Conservation (phyloP, 208 protist species). For the Angomonas ambiguus region DNA sequence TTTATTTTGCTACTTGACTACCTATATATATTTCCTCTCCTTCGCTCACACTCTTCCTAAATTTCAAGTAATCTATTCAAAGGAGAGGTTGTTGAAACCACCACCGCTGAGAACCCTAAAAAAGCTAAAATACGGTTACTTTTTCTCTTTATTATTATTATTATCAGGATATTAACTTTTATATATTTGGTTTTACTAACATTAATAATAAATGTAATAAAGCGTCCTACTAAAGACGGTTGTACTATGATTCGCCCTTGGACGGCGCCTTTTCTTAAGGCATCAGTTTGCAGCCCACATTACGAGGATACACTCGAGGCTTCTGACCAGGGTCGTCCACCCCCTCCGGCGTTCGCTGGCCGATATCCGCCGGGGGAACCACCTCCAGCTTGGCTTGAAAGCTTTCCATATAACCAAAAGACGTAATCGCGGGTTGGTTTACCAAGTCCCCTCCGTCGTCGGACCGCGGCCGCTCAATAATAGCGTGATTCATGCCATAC, state of each 20-base stretch:
- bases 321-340: constrained; percentile 88
- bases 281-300: constrained; percentile 86
- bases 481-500: constrained; percentile 87
- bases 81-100: too few relatives aligned
- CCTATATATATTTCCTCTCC: constrained; percentile 4
- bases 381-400: constrained; percentile 87
- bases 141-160: neutral
- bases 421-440: constrained; percentile 82
- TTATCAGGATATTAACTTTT: neutral
- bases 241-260: neutral
- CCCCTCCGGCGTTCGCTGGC: constrained; percentile 75
- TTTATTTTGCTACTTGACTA: neutral
- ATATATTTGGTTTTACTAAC: neutral
- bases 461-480: constrained; percentile 74
- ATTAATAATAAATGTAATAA: too few relatives aligned
- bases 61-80: too few relatives aligned
- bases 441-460: constrained; percentile 88
- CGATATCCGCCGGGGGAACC: constrained; percentile 72
- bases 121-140: too few relatives aligned
- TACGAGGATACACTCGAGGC: constrained; percentile 77
- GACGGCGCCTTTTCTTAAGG: constrained; percentile 47
- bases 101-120: too few relatives aligned
- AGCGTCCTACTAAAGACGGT: neutral
- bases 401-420: constrained; percentile 86
- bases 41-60: too few relatives aligned